Evolutionary conservation across 179 eudicot genomes (phyloP), one percentile per base, ranked within the genome.

Genomic region (Camellia oleifera): DNA sequence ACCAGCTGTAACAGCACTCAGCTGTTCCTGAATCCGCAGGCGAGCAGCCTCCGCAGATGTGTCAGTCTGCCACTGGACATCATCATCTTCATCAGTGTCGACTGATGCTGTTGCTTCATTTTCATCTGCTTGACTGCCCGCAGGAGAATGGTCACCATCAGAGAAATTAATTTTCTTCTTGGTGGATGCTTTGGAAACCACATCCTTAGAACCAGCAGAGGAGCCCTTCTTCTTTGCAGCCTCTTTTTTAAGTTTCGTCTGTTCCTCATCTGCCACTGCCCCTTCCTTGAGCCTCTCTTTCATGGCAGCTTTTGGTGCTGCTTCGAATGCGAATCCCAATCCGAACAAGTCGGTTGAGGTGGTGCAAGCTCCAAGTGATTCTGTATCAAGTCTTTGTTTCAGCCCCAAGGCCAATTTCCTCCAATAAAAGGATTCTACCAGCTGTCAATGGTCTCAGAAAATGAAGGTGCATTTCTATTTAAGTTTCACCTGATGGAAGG

Each of bases 201-300:
- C 86, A 40, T 88, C 94, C 83, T 91, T 88, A 26, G 91, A 53
- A n/a, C 42, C 52, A 50, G 63, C 72, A 23, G 69, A 72, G 46
- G 91, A 54, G 53, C 87, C 90, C 82, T 90, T 92, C 77, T 78
- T 82, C 79, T 88, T 90, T 4, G 79, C 75, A 50, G 84, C 85
- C 14, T 89, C 90, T 81, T 87, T 90, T 75, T 85, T 90, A 72
- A 91, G 60, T 65, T 89, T 90, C 92, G 89, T 92, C 63, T 68
- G 81, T 77, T 86, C 96, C 80, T 90, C 92, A 78, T 92, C 97
- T 12, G 90, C 89, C 66, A 88, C 97, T 81, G 88, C 97, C 3
- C 97, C 97, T 80, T 89, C 92, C 84, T 89, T 92, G 53, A 90
- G 84, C 10, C 96, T 83, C 74, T 92, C 93, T 81, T 88, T 90